Conservation (phyloP, 140 eudicot genomes). For the Ambrosia hybrid region DNA sequence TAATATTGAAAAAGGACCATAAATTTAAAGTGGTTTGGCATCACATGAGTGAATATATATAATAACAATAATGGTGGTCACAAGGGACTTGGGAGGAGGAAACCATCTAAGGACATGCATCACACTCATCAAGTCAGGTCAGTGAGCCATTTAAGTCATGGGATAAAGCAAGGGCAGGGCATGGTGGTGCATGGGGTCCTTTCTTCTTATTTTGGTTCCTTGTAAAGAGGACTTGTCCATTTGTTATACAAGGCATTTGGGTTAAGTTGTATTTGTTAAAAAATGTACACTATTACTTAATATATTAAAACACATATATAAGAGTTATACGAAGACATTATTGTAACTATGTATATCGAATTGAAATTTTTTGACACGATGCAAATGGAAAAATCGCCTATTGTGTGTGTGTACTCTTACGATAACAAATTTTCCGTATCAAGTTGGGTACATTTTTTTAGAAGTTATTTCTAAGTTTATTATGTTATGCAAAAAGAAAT, state of each 20-base stretch:
- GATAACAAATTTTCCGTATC: background rate
- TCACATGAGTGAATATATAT: conserved; percentile 17
- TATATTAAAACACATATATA: too few species aligned
- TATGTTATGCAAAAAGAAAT: background rate
- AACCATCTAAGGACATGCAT: conserved; percentile 33
- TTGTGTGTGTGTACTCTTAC: too few species aligned
- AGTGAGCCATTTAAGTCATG: conserved; percentile 37
- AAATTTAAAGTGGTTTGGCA: conserved; percentile 28
- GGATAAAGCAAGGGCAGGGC: conserved; percentile 39
- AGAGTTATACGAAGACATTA: too few species aligned
- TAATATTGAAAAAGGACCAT: conserved; percentile 12
- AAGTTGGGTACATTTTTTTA: background rate
- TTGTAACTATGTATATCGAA: too few species aligned
- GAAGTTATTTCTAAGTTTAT: background rate
- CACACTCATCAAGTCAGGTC: conserved; percentile 25
- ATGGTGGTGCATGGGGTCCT: conserved; percentile 28
- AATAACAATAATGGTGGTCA: conserved; percentile 38
- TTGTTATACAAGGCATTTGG: too few species aligned
- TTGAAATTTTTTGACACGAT: too few species aligned
- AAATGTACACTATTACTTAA: too few species aligned
- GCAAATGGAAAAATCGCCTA: too few species aligned
- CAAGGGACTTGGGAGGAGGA: conserved; percentile 40
- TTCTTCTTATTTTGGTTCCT: too few species aligned
- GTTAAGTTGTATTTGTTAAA: too few species aligned
- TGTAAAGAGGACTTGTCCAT: too few species aligned